phyloP scores from a whole-genome alignment of 768 basidiomycete genomes.

The Naganishia friedmannii region DNA sequence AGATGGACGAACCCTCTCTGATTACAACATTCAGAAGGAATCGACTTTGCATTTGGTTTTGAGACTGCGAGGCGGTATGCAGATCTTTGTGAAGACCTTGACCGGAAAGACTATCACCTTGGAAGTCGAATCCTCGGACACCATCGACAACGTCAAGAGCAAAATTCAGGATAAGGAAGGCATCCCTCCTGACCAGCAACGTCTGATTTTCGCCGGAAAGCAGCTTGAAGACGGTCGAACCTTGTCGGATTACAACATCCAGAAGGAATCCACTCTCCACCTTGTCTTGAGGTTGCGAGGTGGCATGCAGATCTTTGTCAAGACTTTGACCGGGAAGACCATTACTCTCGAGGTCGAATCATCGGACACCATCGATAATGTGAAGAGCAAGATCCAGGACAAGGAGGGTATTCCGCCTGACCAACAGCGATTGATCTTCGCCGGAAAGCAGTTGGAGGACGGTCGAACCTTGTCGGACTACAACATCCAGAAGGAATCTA shows the following conservation, averaged over 20 bases:
- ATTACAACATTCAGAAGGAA: constrained; percentile 59
- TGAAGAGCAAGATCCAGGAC: constrained; percentile 95
- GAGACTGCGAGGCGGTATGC: constrained; percentile 49
- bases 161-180: constrained; percentile 95
- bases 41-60: constrained; percentile 96
- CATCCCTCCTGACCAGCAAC: constrained; percentile 88
- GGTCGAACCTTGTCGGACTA: constrained; percentile 69
- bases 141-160: constrained; percentile 89
- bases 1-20: constrained; percentile 54
- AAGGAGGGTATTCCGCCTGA: constrained; percentile 79
- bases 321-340: constrained; percentile 95
- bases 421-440: constrained; percentile 97
- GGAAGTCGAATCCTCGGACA: constrained; percentile 88
- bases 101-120: constrained; percentile 86
- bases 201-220: constrained; percentile 87
- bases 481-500: constrained; percentile 98
- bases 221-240: constrained; percentile 89
- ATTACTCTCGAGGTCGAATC: constrained; percentile 98
- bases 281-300: constrained; percentile 77
- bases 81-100: constrained; percentile 53
- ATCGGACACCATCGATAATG: constrained; percentile 95
- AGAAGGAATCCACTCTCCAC: constrained; percentile 53
- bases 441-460: constrained; percentile 98
- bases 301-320: constrained; percentile 61
- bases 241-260: constrained; percentile 71